Evolutionary conservation across 805 yeast genomes (phyloP), one percentile per base, ranked within the genome.

Genomic region (Kodamaea leandrae): DNA sequence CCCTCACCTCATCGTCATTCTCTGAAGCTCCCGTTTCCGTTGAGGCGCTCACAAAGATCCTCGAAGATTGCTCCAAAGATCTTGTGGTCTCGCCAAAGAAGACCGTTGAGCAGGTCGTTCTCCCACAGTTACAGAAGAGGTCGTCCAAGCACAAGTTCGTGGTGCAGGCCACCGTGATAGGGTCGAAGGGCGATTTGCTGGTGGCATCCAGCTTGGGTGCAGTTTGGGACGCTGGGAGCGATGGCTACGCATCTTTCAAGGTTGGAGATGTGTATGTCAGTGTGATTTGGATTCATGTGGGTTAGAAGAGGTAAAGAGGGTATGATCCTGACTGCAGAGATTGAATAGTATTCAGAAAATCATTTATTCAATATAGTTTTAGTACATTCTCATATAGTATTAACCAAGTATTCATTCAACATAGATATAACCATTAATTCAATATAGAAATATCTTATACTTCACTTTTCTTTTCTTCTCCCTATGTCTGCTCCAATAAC

Each of bases 61-160:
- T 43, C 28, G 32, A 18, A 10, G 45, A 34, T 8, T 42, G 32
- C 17, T 21, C 36, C 24, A 36, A 47, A 15, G 61, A 50, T 4
- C 57, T 50, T 24, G 36, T 36, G 5, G 55, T 43, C 24, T 54
- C 54, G 13, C 63, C 47, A 18, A 19, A 42, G n/a, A 37, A 45
- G 20, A 32, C 53, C 16, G 49, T 70, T 32, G 63, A 67, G 13
- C 47, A 56, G 5, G 25, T 16, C 1, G 38, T 76, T 3, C 55
- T 78, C 3, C 56, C 51, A 13, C 51, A 54, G 20, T 53, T 80
- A 30, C 58, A 66, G 20, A 50, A 50, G 36, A 71, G 67, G 46
- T 77, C 84, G 3, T 72, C 82, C 4, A 69, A 70, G 39, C 79
- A 75, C 56, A 82, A 81, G 56, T 80, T 77, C 56, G 52, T 81